These are phyloP conservation scores for Saraca asoca DNA, from an alignment of 331 rosid species.

Conservation along the genomic window DNA sequence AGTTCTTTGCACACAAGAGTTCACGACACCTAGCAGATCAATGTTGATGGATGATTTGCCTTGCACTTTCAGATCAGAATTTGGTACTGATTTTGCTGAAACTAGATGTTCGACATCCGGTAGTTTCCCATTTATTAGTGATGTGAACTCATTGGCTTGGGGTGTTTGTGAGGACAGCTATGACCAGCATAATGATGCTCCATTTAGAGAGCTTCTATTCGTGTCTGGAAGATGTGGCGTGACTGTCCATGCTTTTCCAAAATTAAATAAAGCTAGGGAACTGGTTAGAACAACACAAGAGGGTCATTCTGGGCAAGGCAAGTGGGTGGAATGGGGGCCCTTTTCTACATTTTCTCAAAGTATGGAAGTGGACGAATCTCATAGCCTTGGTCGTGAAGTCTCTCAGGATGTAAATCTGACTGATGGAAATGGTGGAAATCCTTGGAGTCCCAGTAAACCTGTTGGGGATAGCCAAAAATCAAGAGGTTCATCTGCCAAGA, in stretches of 20 bases:
- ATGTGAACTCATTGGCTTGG: constrained; percentile 85
- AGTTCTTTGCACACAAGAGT: constrained; percentile 39
- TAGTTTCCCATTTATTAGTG: constrained; percentile 60
- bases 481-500: constrained; percentile 48
- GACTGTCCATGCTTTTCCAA: constrained; percentile 72
- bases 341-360: constrained; percentile 40
- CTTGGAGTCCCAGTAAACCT: constrained; percentile 5
- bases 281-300: constrained; percentile 38
- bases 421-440: constrained; percentile 46
- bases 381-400: constrained; percentile 39
- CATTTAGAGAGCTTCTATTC: constrained; percentile 76
- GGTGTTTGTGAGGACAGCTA: constrained; percentile 70
- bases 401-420: constrained; percentile 35
- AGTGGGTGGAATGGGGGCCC: constrained; percentile 94
- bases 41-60: constrained; percentile 49
- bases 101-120: constrained; percentile 46
- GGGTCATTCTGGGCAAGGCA: constrained; percentile 58
- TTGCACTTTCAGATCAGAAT: constrained; percentile 50
- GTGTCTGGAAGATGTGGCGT: constrained; percentile 81
- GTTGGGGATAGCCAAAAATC: constrained; percentile 32
- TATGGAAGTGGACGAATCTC: constrained; percentile 44
- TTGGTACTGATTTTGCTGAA: constrained; percentile 39
- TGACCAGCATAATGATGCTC: constrained; percentile 60
- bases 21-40: constrained; percentile 35
- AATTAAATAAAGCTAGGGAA: constrained; percentile 37